phyloP scores from a whole-genome alignment of 768 basidiomycete species.

The Kwoniella mangroviensis region DNA sequence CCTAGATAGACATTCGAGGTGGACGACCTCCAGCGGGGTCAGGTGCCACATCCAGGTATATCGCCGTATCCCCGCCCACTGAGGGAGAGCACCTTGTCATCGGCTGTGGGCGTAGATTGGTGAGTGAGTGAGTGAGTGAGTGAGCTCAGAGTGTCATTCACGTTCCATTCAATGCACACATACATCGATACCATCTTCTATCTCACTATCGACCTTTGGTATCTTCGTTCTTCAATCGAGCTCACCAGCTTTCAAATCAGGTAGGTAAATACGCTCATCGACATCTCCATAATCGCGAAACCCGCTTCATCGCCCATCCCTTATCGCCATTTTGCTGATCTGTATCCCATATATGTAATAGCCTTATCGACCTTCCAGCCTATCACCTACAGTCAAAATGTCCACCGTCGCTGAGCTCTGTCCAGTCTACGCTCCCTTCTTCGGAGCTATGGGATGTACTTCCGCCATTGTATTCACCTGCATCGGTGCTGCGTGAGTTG shows the following conservation, averaged over 20 bases:
- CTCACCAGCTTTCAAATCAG: conserved; percentile 7
- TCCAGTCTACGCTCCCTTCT: conserved; percentile 93
- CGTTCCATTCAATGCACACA: conserved; percentile 1
- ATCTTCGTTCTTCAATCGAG: background rate
- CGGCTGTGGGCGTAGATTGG: conserved; percentile 8
- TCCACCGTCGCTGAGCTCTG: conserved; percentile 56
- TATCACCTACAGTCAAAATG: conserved; percentile 38
- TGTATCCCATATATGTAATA: background rate
- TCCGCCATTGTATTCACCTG: conserved; percentile 97
- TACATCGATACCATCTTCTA: background rate
- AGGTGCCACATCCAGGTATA: conserved; percentile 30
- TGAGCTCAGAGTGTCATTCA: conserved; percentile 6
- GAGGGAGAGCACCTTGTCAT: conserved; percentile 4
- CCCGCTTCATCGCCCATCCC: background rate
- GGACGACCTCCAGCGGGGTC: conserved; percentile 20
- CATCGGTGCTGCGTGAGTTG: conserved; percentile 60
- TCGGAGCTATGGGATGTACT: conserved; percentile 96
- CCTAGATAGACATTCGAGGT: background rate
- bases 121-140: background rate
- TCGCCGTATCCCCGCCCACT: conserved; percentile 22
- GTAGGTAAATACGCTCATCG: background rate
- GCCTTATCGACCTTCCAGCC: background rate
- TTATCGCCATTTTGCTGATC: conserved; percentile 1
- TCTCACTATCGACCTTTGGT: background rate
- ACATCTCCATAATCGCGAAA: background rate